Base-by-base conservation (phyloP, 2,329 filamentous ascomycete genomes). In the Fusarium marasasianum region DNA sequence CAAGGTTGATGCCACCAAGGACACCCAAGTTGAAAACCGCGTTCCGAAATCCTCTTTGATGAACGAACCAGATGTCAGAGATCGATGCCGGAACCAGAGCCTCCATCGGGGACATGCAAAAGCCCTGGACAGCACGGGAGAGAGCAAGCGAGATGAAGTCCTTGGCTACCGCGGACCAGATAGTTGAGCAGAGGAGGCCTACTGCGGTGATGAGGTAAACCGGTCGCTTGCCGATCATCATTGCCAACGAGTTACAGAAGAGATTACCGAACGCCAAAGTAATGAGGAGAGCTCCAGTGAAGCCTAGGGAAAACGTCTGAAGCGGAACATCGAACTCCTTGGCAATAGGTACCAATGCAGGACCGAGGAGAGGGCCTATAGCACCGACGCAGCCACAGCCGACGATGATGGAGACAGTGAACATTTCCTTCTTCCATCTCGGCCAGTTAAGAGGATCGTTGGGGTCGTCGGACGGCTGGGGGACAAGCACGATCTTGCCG, bases 371-470 rank as follows among this genome's bases (percentile, higher is more conserved):
- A 3, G 61, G 61, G 6, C 61, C 61, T n/a, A 61, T n/a, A 1
- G 61, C 61, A 6, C 61, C 61, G 12, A 61, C 61, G 2, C 8
- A 38, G 3, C 61, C 61, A 5, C 61, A 63, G 6, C 61, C 61
- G 15, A 63, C 4, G 20, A 60, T 10, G 3, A 61, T 35, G 0
- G 61, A 63, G 26, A 45, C 20, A 18, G 61, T 63, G 3, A 63
- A 63, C 61, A 63, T 61, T 1, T 63, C 54, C 1, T 65, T 65
- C 8, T 31, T 65, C 62, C 57, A 65, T 63, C 44, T 17, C 1
- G 44, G 45, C 62, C 62, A 65, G 22, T 65, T 65, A 4, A 63
- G 33, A 3, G 62, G 62, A 6, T 65, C 62, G 17, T 65, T 63
- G 0, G 62, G 62, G 11, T 65, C 62, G 5, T 65, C 40, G 1